These are phyloP conservation scores for Annulohypoxylon maeteangense DNA, from an alignment of 495 filamentous ascomycete species.

Conservation along the genomic window DNA sequence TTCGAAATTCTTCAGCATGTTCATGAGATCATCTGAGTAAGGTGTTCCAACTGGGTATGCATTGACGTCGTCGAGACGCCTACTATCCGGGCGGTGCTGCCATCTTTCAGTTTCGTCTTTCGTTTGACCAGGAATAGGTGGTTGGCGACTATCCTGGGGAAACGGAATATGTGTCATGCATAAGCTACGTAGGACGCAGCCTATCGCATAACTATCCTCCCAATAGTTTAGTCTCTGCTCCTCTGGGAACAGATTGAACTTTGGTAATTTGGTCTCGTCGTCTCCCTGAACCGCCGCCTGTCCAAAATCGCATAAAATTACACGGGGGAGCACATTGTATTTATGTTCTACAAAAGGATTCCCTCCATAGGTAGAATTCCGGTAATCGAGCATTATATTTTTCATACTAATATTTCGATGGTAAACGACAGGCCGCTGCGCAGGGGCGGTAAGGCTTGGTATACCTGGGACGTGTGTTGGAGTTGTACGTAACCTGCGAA, in stretches of 20 bases:
- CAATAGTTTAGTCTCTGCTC: background rate
- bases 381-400: conserved; percentile 11
- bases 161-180: conserved; percentile 19
- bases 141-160: background rate
- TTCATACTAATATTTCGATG: background rate
- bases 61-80: background rate
- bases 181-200: conserved; percentile 9
- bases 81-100: conserved; percentile 13
- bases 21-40: background rate
- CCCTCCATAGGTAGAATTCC: background rate
- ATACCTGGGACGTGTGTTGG: too few relatives aligned
- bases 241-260: background rate
- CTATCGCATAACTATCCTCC: conserved; percentile 18
- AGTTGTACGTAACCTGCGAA: too few relatives aligned
- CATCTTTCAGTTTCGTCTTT: conserved; percentile 1
- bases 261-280: background rate
- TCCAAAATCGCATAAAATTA: conserved; percentile 1
- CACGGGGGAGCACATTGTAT: conserved; percentile 7
- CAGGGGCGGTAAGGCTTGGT: too few relatives aligned
- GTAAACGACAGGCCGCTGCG: too few relatives aligned
- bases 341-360: background rate
- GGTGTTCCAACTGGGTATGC: background rate
- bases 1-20: background rate
- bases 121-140: background rate
- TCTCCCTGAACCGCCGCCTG: background rate